phyloP scores from a whole-genome alignment of 208 protist genomes.

The Phytomonas sp. region DNA sequence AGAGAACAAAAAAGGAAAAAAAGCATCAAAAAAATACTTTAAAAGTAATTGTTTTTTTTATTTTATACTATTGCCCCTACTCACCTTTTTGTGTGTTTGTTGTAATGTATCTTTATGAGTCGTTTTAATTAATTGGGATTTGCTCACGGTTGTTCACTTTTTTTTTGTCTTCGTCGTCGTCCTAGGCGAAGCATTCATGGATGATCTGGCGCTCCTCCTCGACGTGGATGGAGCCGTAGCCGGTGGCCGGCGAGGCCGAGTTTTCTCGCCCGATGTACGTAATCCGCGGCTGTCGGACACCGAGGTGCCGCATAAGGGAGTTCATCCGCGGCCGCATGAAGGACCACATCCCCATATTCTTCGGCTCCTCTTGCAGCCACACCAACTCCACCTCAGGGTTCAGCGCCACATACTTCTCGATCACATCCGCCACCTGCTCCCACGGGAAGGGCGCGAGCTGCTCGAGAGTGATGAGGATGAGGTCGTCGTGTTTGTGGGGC shows the following conservation, averaged over 20 bases:
- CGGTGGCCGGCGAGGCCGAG: conserved; percentile 85
- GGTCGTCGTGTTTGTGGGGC: conserved; percentile 53
- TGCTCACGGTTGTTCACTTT: neutral
- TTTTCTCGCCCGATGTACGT: conserved; percentile 63
- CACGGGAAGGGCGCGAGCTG: conserved; percentile 98
- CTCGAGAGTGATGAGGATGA: conserved; percentile 92
- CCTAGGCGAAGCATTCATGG: conserved; percentile 45
- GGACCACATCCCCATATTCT: conserved; percentile 96
- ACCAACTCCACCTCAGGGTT: conserved; percentile 84
- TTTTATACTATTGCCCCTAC: neutral
- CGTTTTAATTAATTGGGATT: neutral
- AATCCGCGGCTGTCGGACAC: conserved; percentile 33
- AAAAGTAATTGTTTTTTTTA: conserved; percentile 2
- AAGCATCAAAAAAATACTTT: neutral
- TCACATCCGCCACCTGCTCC: conserved; percentile 87
- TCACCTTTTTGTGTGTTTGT: conserved; percentile 11
- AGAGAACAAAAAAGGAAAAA: neutral
- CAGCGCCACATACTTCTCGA: conserved; percentile 80
- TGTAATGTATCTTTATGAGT: neutral
- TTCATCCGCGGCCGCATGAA: conserved; percentile 79
- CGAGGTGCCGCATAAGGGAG: conserved; percentile 57
- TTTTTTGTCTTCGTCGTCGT: neutral
- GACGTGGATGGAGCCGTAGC: conserved; percentile 82
- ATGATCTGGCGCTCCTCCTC: conserved; percentile 79
- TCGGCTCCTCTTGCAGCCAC: conserved; percentile 98